Evolutionary conservation across 129 eudicot genomes (phyloP), one percentile per base, ranked within the genome.

Genomic region (Sambucus nigra): DNA sequence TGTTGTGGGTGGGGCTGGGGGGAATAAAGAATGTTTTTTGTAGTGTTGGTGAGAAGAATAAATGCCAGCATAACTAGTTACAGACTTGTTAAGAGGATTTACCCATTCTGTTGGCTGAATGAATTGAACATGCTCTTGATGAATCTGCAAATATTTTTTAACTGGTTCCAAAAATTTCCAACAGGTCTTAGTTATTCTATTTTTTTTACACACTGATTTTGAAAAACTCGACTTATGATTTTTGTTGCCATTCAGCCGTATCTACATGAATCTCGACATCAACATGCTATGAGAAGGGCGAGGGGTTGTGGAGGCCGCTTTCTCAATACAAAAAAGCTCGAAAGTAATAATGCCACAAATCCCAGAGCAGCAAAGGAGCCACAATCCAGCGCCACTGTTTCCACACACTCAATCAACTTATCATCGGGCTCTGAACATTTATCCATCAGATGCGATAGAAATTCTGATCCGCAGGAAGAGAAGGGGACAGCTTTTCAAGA

Each of bases 231-330:
- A 57, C 13, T 29, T 10, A 51, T 20, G 66, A 25, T 29, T 20
- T 47, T 46, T 60, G 55, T 46, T 47, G 18, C 25, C 23, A 26
- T 55, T 45, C 58, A 87, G 93, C 93, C 96, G 6, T 87, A 87
- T 71, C 87, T 87, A 52, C 96, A 87, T 63, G 96, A 87, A 73
- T 86, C 95, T 24, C 81, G 93, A 25, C 92, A 86, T 69, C 70
- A 64, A 45, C 95, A 81, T 25, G 93, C 96, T 41, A 35, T 82
- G 72, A 79, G 76, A 68, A 76, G 96, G 78, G 88, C 84, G 29
- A 74, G 93, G 50, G 96, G 96, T 13, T 76, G 87, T 61, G 96
- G 96, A 60, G 96, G 96, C 52, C 88, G 96, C 25, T 87, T 87
- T 50, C 93, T 87, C 32, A 82, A 78, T 51, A 78, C 88, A 1